Evolutionary conservation across 805 yeast genomes (phyloP).

Genomic region (Jamesozyma spencerorum): DNA sequence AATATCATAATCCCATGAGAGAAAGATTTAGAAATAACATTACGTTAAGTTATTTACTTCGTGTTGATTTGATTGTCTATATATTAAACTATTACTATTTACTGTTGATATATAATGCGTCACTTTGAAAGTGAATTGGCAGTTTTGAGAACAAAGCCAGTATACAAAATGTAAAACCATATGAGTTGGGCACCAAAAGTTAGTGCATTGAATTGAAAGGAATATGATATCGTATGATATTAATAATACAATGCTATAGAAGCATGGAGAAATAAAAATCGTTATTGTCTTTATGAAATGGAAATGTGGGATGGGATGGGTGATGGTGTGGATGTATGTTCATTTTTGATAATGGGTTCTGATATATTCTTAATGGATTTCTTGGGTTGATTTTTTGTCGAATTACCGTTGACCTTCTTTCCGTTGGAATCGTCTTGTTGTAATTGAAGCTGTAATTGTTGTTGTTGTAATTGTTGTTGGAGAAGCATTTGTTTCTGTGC

Average conservation of each 20-base stretch:
- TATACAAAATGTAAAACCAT: neutral
- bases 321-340: conserved; percentile 1
- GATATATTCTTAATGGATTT: conserved; percentile 1
- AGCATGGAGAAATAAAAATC: neutral
- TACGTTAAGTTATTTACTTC: too few relatives aligned
- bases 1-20: too few relatives aligned
- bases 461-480: conserved; percentile 10
- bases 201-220: neutral
- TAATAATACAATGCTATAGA: conserved; percentile 3
- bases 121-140: neutral
- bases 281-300: neutral
- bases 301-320: conserved; percentile 1
- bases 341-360: conserved; percentile 4
- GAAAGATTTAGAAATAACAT: too few relatives aligned
- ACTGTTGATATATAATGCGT: neutral
- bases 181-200: neutral
- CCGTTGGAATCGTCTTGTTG: conserved; percentile 1
- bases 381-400: neutral
- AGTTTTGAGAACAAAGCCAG: neutral
- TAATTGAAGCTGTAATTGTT: conserved; percentile 1
- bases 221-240: neutral
- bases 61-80: too few relatives aligned
- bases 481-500: conserved; percentile 18
- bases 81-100: neutral
- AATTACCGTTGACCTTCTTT: neutral